Evolutionary conservation across 495 filamentous ascomycete genomes (phyloP).

Genomic region (Annulohypoxylon moriforme): DNA sequence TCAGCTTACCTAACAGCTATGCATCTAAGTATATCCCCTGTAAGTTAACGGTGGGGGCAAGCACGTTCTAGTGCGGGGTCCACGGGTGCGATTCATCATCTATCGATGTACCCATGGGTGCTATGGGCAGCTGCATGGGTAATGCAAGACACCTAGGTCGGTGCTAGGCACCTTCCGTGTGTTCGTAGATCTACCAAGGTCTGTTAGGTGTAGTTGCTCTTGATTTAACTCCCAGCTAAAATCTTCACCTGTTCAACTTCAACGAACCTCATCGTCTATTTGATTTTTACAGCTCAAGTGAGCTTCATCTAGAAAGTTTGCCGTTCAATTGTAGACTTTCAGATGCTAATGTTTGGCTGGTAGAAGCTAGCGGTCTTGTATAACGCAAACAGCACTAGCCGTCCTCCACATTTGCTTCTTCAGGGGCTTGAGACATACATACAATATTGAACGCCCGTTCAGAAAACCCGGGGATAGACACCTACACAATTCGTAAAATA

Average conservation of each 20-base stretch:
- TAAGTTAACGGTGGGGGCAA: neutral
- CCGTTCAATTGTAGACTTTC: neutral
- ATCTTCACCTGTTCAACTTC: neutral
- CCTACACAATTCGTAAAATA: neutral
- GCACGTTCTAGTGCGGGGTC: constrained; percentile 1
- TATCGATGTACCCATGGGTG: neutral
- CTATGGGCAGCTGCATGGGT: neutral
- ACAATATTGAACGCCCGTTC: neutral
- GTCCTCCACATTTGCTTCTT: neutral
- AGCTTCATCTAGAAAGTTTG: too few relatives aligned
- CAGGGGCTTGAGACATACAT: neutral
- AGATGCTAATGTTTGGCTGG: neutral
- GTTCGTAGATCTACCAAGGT: neutral
- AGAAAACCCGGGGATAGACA: neutral
- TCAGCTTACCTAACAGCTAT: neutral
- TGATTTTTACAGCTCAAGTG: too few relatives aligned
- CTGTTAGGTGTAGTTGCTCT: neutral
- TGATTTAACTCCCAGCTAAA: neutral
- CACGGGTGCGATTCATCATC: neutral
- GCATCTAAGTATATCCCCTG: neutral
- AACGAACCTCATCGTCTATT: too few relatives aligned
- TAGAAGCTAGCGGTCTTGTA: neutral
- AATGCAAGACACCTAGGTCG: neutral
- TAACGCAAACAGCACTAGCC: neutral
- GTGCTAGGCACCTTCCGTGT: constrained; percentile 1